phyloP scores from a whole-genome alignment of 768 basidiomycete genomes.

The Termitomyces sp. region DNA sequence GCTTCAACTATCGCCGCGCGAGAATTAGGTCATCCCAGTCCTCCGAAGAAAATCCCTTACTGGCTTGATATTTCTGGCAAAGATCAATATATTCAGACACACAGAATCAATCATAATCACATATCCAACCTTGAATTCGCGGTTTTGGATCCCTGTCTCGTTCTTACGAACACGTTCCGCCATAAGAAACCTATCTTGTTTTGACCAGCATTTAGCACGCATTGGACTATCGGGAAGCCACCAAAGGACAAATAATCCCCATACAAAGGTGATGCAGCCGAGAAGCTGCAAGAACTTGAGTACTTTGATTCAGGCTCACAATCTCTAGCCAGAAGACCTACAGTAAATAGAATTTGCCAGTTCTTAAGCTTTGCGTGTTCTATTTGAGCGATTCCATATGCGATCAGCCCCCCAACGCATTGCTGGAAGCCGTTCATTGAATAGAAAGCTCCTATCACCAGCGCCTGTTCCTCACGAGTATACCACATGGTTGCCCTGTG shows the following conservation, averaged over 20 bases:
- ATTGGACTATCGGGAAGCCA: constrained; percentile 52
- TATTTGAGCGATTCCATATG: constrained; percentile 47
- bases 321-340: constrained; percentile 14
- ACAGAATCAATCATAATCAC: neutral
- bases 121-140: constrained; percentile 38
- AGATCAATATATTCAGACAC: neutral
- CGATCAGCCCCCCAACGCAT: constrained; percentile 46
- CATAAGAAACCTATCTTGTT: constrained; percentile 44
- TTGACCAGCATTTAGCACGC: constrained; percentile 44
- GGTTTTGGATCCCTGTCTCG: constrained; percentile 51
- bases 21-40: neutral
- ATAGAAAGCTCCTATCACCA: constrained; percentile 42
- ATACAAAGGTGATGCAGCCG: constrained; percentile 42
- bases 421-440: constrained; percentile 48
- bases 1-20: constrained; percentile 33
- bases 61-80: constrained; percentile 27
- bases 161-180: constrained; percentile 51
- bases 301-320: neutral
- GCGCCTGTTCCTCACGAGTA: constrained; percentile 46
- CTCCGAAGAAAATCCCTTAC: constrained; percentile 17
- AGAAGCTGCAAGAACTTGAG: constrained; percentile 29
- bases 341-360: constrained; percentile 48
- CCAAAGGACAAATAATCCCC: constrained; percentile 45
- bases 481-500: constrained; percentile 50
- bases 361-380: constrained; percentile 38